Conservation (phyloP, 345 rosid species). For the Sonneratia alba region DNA sequence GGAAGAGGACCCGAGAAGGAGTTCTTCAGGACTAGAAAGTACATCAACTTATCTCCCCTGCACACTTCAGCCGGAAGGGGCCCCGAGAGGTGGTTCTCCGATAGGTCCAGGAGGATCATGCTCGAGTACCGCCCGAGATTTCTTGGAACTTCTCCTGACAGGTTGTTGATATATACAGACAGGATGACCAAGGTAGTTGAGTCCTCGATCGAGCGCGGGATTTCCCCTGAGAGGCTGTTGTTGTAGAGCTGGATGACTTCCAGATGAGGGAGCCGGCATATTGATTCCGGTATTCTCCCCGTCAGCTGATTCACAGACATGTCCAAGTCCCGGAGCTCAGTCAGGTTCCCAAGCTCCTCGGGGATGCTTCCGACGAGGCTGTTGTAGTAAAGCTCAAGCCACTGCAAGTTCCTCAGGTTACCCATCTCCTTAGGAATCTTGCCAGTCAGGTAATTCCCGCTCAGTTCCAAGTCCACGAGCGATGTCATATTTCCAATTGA, state of each 20-base stretch:
- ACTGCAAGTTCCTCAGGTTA: conserved; percentile 54
- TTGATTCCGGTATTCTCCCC: conserved; percentile 66
- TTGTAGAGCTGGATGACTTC: conserved; percentile 74
- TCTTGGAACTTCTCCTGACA: conserved; percentile 64
- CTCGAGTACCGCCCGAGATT: conserved; percentile 50
- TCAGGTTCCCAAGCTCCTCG: conserved; percentile 73
- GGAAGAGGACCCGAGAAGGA: conserved; percentile 61
- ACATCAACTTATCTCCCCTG: conserved; percentile 57
- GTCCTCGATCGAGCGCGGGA: conserved; percentile 50
- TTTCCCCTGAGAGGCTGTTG: conserved; percentile 80
- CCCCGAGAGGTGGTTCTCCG: conserved; percentile 72
- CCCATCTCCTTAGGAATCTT: conserved; percentile 69
- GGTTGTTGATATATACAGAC: conserved; percentile 63
- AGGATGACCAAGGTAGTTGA: conserved; percentile 52
- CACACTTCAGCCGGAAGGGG: conserved; percentile 60
- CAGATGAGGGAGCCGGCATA: conserved; percentile 69
- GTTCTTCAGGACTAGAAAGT: conserved; percentile 71
- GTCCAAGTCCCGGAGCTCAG: conserved; percentile 72
- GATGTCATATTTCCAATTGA: conserved; percentile 78
- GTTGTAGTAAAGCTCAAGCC: conserved; percentile 83
- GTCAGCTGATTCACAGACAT: conserved; percentile 72
- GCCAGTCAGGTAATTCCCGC: conserved; percentile 66
- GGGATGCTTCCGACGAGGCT: conserved; percentile 65
- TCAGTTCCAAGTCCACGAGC: conserved; percentile 73
- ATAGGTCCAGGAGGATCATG: conserved; percentile 57